phyloP scores from a whole-genome alignment of 441 rosid species.

The Flueggea neowawraea region DNA sequence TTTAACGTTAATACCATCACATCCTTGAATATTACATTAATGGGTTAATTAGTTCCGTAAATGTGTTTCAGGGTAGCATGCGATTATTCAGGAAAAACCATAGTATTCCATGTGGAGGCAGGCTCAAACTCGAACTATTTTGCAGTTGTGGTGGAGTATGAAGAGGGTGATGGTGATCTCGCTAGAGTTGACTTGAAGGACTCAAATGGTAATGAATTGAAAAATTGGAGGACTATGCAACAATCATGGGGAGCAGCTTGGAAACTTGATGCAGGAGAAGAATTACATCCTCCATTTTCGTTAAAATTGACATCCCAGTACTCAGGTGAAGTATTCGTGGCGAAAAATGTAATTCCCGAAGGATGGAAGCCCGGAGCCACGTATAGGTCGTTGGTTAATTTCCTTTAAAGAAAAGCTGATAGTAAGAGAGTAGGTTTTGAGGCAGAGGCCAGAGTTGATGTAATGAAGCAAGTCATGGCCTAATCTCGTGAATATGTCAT shows the following conservation, averaged over 20 bases:
- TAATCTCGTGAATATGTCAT: no score
- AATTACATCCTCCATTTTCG: conserved; percentile 37
- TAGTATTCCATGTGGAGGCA: conserved; percentile 37
- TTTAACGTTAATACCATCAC: no score
- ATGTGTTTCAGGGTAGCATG: conserved; percentile 35
- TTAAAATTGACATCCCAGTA: conserved; percentile 26
- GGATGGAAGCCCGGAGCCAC: conserved; percentile 45
- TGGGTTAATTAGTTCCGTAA: no score
- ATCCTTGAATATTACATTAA: no score
- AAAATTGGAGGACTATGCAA: conserved; percentile 37
- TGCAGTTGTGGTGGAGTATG: conserved; percentile 39
- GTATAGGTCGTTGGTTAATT: conserved; percentile 39
- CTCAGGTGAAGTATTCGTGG: conserved; percentile 33
- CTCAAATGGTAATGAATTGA: background rate
- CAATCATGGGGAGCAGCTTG: conserved; percentile 55
- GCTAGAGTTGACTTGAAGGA: conserved; percentile 31
- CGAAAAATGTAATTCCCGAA: conserved; percentile 34
- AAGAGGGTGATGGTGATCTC: conserved; percentile 51
- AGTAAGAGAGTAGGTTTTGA: no score
- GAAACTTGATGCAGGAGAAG: conserved; percentile 42
- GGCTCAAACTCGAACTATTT: conserved; percentile 47
- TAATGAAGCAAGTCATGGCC: no score
- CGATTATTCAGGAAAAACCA: conserved; percentile 33
- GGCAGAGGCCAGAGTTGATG: no score
- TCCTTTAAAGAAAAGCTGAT: background rate